Evolutionary conservation across 2,329 filamentous ascomycete genomes (phyloP).

Genomic region (Thyridium curvatum): DNA sequence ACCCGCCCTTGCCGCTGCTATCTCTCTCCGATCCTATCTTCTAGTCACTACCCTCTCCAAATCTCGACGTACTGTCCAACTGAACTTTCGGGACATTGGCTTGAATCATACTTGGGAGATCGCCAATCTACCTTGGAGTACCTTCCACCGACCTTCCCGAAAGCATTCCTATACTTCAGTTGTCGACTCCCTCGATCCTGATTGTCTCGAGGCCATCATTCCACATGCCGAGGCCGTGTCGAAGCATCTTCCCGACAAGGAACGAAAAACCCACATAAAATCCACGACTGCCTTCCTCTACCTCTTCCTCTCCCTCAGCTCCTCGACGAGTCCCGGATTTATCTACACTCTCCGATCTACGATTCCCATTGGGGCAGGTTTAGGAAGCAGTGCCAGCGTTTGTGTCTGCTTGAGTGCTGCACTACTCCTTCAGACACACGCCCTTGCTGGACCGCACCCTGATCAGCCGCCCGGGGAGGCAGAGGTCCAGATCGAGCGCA

Average conservation of each 20-base stretch:
- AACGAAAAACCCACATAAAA: no score
- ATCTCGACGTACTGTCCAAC: conserved; percentile 5
- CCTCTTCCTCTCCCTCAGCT: no score
- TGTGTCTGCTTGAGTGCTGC: conserved; percentile 10
- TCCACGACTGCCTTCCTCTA: no score
- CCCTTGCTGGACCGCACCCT: conserved; percentile 4
- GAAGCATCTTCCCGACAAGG: no score
- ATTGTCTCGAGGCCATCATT: no score
- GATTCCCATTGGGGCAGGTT: conserved; percentile 10
- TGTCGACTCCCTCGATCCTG: no score
- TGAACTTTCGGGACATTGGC: conserved; percentile 9
- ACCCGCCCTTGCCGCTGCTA: conserved; percentile 10
- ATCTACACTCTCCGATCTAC: conserved; percentile 2
- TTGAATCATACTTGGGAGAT: conserved; percentile 9
- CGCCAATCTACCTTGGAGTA: conserved; percentile 5
- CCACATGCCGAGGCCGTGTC: no score
- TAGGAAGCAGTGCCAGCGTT: conserved; percentile 10
- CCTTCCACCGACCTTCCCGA: no score
- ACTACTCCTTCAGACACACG: conserved; percentile 7
- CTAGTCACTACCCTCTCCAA: conserved; percentile 8
- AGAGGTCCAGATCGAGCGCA: no score
- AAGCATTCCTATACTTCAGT: no score
- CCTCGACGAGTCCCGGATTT: no score
- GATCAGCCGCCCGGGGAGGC: conserved; percentile 3
- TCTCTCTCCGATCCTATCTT: conserved; percentile 11